phyloP scores from a whole-genome alignment of 352 stramenopile species.

The Phytophthora uliginosa region DNA sequence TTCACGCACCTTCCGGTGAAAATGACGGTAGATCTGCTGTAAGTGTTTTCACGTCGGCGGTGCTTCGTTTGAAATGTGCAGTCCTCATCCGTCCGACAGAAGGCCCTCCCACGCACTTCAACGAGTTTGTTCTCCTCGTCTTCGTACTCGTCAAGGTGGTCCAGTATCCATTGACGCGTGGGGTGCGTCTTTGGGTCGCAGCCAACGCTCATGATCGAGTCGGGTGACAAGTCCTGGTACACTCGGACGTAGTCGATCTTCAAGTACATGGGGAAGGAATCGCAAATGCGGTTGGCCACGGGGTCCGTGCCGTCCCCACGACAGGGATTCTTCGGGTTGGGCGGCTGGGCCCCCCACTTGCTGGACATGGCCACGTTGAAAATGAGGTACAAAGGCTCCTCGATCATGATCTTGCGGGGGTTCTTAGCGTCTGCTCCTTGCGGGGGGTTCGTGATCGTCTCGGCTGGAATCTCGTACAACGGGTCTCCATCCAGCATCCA shows the following conservation, averaged over 20 bases:
- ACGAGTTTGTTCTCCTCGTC: constrained; percentile 68
- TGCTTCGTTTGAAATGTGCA: constrained; percentile 55
- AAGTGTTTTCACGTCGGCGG: not conserved
- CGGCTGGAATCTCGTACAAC: constrained; percentile 89
- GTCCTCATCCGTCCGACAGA: constrained; percentile 65
- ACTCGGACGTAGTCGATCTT: constrained; percentile 87
- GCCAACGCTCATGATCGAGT: constrained; percentile 61
- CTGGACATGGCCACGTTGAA: constrained; percentile 96
- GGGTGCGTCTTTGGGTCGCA: constrained; percentile 76
- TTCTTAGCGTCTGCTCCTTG: constrained; percentile 56
- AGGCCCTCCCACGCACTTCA: constrained; percentile 70
- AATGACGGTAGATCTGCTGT: constrained; percentile 9
- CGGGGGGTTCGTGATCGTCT: constrained; percentile 60
- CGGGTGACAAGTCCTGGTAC: constrained; percentile 62
- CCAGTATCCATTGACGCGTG: constrained; percentile 79
- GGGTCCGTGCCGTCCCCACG: constrained; percentile 56
- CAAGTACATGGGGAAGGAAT: constrained; percentile 73
- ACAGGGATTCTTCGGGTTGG: constrained; percentile 71
- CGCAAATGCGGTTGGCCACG: constrained; percentile 65
- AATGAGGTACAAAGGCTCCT: constrained; percentile 96
- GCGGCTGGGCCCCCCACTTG: constrained; percentile 86
- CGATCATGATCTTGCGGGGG: constrained; percentile 93
- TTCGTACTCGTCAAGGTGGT: constrained; percentile 82
- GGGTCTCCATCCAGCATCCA: constrained; percentile 88
- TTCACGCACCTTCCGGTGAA: constrained; percentile 55